These are phyloP conservation scores for Lagenidium giganteum DNA, from an alignment of 352 stramenopile genomes.

Conservation along the genomic window DNA sequence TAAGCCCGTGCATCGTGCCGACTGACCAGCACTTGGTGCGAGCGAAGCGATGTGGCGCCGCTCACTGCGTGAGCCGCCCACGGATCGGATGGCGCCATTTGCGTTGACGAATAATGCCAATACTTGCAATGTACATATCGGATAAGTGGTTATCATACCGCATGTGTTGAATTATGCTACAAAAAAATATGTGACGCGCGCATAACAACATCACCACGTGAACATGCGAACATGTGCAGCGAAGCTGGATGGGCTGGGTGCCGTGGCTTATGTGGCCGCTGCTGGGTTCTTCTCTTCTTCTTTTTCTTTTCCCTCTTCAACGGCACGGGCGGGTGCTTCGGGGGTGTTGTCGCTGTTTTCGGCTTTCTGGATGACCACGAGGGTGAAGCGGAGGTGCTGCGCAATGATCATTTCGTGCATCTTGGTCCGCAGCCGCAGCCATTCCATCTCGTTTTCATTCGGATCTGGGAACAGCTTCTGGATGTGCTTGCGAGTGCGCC, in stretches of 20 bases:
- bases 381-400: slow-evolving; percentile 83
- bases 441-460: slow-evolving; percentile 87
- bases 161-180: too few relatives aligned
- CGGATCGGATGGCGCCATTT: too few relatives aligned
- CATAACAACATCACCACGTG: too few relatives aligned
- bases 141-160: too few relatives aligned
- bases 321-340: slow-evolving; percentile 13
- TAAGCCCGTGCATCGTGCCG: slow-evolving; percentile 20
- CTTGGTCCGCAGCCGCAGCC: slow-evolving; percentile 85
- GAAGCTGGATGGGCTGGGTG: too few relatives aligned
- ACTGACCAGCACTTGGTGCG: slow-evolving; percentile 44
- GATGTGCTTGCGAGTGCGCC: slow-evolving; percentile 79
- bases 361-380: slow-evolving; percentile 81
- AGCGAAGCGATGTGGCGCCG: too few relatives aligned
- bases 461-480: slow-evolving; percentile 84
- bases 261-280: slow-evolving; percentile 21
- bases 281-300: slow-evolving; percentile 46
- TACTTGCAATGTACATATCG: too few relatives aligned
- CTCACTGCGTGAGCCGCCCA: too few relatives aligned
- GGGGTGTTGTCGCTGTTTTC: slow-evolving; percentile 23
- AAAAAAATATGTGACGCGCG: too few relatives aligned
- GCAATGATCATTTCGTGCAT: slow-evolving; percentile 92
- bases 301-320: slow-evolving; percentile 32
- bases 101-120: too few relatives aligned
- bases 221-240: too few relatives aligned